Conservation (phyloP, 257 asterid species). For the Cruciata laevipes region DNA sequence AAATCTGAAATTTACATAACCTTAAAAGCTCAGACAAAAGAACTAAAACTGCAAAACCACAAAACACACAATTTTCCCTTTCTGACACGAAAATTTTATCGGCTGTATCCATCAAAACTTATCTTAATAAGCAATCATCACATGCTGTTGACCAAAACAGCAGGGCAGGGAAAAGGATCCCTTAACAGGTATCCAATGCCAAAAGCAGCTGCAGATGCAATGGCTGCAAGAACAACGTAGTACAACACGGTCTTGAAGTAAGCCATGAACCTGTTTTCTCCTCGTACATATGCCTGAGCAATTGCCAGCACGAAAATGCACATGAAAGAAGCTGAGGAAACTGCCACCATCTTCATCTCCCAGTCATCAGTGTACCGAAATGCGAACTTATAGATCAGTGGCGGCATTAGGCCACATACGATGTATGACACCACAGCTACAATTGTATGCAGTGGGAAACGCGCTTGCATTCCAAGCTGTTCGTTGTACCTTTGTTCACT, state of each 20-base stretch:
- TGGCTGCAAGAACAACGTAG: conserved; percentile 26
- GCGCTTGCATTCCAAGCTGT: not conserved
- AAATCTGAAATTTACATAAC: too few species aligned
- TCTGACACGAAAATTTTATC: too few species aligned
- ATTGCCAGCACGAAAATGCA: not conserved
- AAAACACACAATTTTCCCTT: too few species aligned
- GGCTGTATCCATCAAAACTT: too few species aligned
- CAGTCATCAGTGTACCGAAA: not conserved
- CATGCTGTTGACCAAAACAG: not conserved
- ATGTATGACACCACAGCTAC: not conserved
- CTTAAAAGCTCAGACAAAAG: not conserved
- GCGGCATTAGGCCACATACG: not conserved
- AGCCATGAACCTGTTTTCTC: not conserved
- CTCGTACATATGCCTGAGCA: not conserved
- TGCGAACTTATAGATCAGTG: not conserved
- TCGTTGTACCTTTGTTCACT: conserved; percentile 1
- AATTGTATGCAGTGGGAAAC: not conserved
- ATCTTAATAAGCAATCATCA: not conserved
- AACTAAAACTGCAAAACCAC: too few species aligned
- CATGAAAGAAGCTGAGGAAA: not conserved
- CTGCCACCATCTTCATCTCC: not conserved
- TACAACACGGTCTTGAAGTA: not conserved
- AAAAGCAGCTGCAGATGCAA: conserved; percentile 40
- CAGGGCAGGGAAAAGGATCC: conserved; percentile 13
- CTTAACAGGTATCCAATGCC: conserved; percentile 28